A percentile compares a stretch with the other conserved stretches of the same genome.
These are phyloP conservation scores for Abelmoschus esculentus DNA, from an alignment of 345 rosid genomes.

Conservation along the genomic window DNA sequence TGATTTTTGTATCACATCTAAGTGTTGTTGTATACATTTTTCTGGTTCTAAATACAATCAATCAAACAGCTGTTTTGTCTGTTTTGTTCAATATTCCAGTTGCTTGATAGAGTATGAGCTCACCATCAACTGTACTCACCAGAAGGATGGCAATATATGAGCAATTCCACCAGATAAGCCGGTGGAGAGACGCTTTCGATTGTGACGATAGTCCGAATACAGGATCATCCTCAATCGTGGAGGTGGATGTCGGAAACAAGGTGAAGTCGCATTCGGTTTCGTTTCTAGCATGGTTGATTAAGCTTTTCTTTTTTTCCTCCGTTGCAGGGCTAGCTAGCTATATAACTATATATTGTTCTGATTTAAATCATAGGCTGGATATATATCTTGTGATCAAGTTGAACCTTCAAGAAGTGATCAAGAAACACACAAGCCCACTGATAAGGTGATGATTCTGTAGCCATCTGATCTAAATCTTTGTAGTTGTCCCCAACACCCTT, in stretches of 20 bases:
- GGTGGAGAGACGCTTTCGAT: conserved; percentile 63
- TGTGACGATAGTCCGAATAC: conserved; percentile 12
- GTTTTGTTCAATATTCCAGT: background rate
- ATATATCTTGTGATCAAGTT: background rate
- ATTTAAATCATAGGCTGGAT: background rate
- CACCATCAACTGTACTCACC: conserved; percentile 57
- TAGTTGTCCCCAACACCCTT: no score
- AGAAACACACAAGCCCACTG: background rate
- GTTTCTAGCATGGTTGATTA: background rate
- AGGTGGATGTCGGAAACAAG: background rate
- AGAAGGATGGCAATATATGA: conserved; percentile 66
- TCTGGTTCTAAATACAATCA: no score
- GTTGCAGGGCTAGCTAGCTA: background rate
- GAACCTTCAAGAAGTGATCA: background rate
- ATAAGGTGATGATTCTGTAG: no score
- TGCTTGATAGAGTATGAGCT: conserved; percentile 44
- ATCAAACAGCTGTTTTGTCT: background rate
- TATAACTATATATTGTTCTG: background rate
- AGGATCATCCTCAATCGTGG: background rate
- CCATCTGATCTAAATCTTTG: no score
- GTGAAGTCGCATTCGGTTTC: background rate
- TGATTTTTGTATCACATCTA: background rate
- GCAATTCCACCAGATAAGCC: conserved; percentile 51
- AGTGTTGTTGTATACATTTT: no score
- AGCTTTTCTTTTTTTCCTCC: background rate